phyloP scores from a whole-genome alignment of 768 basidiomycete genomes.

The Suillus subaureus region DNA sequence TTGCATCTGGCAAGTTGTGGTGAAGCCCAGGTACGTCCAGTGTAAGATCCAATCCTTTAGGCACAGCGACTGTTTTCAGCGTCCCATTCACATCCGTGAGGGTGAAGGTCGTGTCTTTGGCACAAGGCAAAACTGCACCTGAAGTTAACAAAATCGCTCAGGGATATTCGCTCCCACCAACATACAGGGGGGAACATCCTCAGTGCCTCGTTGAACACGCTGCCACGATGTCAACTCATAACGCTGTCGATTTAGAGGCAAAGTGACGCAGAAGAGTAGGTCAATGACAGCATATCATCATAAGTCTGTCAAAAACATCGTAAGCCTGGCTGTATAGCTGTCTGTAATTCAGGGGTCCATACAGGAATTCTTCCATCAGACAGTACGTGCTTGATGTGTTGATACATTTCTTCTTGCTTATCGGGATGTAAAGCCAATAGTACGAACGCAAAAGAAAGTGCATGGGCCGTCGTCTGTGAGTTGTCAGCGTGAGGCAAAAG shows the following conservation, averaged over 20 bases:
- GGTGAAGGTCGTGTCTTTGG: constrained; percentile 50
- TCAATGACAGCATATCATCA: constrained; percentile 28
- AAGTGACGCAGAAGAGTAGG: constrained; percentile 29
- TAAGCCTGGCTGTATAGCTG: neutral
- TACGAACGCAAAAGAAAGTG: constrained; percentile 34
- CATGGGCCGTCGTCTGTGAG: constrained; percentile 35
- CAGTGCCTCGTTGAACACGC: constrained; percentile 35
- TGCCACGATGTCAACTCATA: constrained; percentile 11
- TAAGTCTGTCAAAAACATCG: constrained; percentile 23
- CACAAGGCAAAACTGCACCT: constrained; percentile 37
- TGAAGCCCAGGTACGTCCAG: constrained; percentile 46
- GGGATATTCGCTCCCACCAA: neutral
- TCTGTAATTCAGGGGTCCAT: constrained; percentile 2
- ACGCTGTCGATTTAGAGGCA: neutral
- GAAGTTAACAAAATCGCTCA: neutral
- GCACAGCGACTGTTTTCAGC: constrained; percentile 41
- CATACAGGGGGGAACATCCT: constrained; percentile 34
- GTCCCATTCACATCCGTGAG: constrained; percentile 38
- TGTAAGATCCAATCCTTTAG: constrained; percentile 41
- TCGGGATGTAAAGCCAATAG: constrained; percentile 44
- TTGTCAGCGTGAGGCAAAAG: neutral
- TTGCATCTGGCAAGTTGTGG: constrained; percentile 35
- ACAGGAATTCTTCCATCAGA: constrained; percentile 28
- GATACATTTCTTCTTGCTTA: constrained; percentile 39
- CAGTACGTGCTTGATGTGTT: constrained; percentile 31